A percentile compares a stretch with the other conserved stretches of the same genome.
phyloP scores from a whole-genome alignment of 257 asterid species.

The Oldenlandia corymbosa region DNA sequence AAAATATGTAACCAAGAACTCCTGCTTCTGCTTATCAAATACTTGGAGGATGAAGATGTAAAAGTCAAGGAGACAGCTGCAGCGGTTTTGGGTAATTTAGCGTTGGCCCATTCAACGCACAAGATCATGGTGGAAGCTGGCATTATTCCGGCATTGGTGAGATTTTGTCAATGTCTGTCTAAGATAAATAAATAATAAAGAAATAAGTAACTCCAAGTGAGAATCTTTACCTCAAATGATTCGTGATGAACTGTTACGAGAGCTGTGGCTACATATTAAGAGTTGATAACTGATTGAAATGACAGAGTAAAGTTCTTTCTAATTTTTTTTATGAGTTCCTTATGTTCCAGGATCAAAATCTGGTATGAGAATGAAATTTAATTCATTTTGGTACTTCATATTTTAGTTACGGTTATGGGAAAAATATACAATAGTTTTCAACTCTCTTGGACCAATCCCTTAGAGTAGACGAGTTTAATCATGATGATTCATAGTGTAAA shows the following conservation, averaged over 20 bases:
- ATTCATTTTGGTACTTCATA: slow-evolving; percentile 4
- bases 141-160: slow-evolving; percentile 69
- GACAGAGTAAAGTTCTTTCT: neutral
- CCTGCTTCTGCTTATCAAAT: slow-evolving; percentile 49
- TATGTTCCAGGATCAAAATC: too few species aligned
- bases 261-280: neutral
- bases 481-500: neutral
- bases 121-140: slow-evolving; percentile 71
- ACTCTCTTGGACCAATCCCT: neutral
- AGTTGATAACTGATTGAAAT: neutral
- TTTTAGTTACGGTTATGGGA: neutral
- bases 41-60: slow-evolving; percentile 66
- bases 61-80: slow-evolving; percentile 69
- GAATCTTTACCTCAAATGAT: neutral
- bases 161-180: slow-evolving; percentile 20
- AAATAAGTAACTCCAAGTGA: neutral
- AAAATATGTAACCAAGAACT: slow-evolving; percentile 53
- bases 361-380: neutral
- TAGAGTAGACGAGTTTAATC: neutral
- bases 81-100: slow-evolving; percentile 67
- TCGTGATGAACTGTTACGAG: neutral
- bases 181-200: too few species aligned
- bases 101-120: slow-evolving; percentile 55
- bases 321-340: neutral
- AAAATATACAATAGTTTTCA: neutral